phyloP scores from a whole-genome alignment of 345 rosid genomes.

The Angophora floribunda region DNA sequence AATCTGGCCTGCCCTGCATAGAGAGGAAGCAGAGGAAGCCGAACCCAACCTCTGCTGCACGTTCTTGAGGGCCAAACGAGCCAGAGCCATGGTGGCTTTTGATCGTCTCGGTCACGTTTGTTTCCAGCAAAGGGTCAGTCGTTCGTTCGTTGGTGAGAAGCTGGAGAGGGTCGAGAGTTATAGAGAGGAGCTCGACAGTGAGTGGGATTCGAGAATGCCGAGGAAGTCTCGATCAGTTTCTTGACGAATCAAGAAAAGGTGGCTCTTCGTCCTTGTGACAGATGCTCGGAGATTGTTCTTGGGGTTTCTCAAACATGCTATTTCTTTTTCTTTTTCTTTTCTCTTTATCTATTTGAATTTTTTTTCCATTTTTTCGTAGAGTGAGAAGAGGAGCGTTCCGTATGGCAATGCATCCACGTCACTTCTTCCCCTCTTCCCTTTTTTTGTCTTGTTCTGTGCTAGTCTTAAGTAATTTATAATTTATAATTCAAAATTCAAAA shows the following conservation, averaged over 20 bases:
- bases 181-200: not conserved
- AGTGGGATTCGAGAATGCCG: not conserved
- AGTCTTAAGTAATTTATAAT: not conserved
- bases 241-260: not conserved
- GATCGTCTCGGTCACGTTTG: not conserved
- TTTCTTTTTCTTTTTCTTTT: too few relatives aligned
- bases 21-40: conserved; percentile 3
- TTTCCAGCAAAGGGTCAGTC: not conserved
- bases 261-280: not conserved
- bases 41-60: conserved; percentile 23
- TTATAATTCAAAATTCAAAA: not conserved
- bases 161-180: not conserved
- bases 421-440: not conserved
- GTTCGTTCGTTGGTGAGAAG: not conserved
- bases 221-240: conserved; percentile 48
- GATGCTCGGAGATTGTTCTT: conserved; percentile 1
- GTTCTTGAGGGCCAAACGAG: conserved; percentile 53
- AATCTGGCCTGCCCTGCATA: not conserved
- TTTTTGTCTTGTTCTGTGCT: not conserved
- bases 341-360: not conserved
- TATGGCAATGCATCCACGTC: not conserved
- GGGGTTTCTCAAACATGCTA: not conserved
- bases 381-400: not conserved
- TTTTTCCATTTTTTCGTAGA: not conserved
- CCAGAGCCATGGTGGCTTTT: conserved; percentile 41